These are phyloP conservation scores for Begonia fuchsioides DNA, from an alignment of 306 rosid species.

Conservation along the genomic window DNA sequence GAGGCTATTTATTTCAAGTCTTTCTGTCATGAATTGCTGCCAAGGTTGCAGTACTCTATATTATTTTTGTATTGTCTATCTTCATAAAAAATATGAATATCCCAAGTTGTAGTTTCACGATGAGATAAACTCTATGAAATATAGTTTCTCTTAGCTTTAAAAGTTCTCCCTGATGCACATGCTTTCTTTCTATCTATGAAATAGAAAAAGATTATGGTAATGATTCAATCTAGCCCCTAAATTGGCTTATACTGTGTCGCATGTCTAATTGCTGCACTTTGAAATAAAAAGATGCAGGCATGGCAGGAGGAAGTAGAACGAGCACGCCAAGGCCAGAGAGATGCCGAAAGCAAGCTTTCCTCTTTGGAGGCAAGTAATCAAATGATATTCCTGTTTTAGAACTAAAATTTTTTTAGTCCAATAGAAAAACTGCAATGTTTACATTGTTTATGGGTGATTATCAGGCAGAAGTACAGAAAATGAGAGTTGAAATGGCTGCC, in stretches of 20 bases:
- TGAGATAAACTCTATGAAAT: no score
- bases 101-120: no score
- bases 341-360: slow-evolving; percentile 86
- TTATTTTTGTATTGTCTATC: no score
- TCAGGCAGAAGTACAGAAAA: slow-evolving; percentile 84
- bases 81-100: no score
- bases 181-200: no score
- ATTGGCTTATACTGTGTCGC: background rate
- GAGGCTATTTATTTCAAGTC: no score
- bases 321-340: slow-evolving; percentile 92
- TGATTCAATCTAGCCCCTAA: background rate
- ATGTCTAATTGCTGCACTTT: slow-evolving; percentile 1
- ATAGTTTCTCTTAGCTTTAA: no score
- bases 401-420: slow-evolving; percentile 9
- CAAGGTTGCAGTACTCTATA: no score
- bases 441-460: slow-evolving; percentile 12
- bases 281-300: slow-evolving; percentile 54
- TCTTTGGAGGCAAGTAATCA: slow-evolving; percentile 49
- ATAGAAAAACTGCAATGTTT: slow-evolving; percentile 4
- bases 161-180: no score
- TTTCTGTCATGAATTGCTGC: no score
- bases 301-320: slow-evolving; percentile 99
- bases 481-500: slow-evolving; percentile 99
- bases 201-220: background rate
- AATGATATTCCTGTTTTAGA: slow-evolving; percentile 8